Percentiles rank a stretch among this genome's conserved stretches.
These are phyloP conservation scores for Populus davidiana DNA, from an alignment of 345 rosid species.

Conservation along the genomic window DNA sequence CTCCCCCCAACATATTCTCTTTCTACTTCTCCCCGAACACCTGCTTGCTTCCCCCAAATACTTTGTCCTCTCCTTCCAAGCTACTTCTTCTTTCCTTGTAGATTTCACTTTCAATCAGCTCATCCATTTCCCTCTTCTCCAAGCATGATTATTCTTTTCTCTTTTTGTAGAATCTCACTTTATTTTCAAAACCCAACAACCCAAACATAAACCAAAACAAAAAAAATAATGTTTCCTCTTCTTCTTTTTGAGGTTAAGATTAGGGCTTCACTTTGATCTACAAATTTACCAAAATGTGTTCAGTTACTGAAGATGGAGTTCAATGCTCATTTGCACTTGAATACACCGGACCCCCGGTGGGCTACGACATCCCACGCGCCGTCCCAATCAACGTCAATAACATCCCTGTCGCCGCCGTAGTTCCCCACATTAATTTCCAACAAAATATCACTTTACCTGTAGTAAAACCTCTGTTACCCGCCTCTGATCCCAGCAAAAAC, in stretches of 20 bases:
- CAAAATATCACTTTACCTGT: conserved; percentile 67
- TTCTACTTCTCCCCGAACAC: too few relatives aligned
- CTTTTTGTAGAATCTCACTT: not conserved
- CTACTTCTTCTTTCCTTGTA: not conserved
- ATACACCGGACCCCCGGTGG: conserved; percentile 82
- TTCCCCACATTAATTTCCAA: conserved; percentile 57
- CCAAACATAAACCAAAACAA: not conserved
- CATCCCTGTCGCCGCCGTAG: conserved; percentile 96
- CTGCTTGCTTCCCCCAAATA: too few relatives aligned
- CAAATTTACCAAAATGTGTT: conserved; percentile 7
- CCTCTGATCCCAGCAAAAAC: conserved; percentile 40
- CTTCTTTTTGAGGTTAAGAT: not conserved
- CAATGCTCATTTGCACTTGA: conserved; percentile 80
- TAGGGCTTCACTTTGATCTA: not conserved
- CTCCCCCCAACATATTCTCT: too few relatives aligned
- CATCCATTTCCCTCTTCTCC: conserved; percentile 16
- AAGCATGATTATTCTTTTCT: not conserved
- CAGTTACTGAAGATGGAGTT: conserved; percentile 38
- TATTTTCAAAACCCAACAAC: not conserved
- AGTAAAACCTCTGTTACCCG: conserved; percentile 63
- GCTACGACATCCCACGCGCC: conserved; percentile 80
- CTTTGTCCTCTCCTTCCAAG: not conserved
- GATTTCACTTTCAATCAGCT: not conserved
- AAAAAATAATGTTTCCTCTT: not conserved
- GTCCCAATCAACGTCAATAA: conserved; percentile 77